These are phyloP conservation scores for Zalaria obscura DNA, from an alignment of 2,329 filamentous ascomycete species.

Conservation along the genomic window DNA sequence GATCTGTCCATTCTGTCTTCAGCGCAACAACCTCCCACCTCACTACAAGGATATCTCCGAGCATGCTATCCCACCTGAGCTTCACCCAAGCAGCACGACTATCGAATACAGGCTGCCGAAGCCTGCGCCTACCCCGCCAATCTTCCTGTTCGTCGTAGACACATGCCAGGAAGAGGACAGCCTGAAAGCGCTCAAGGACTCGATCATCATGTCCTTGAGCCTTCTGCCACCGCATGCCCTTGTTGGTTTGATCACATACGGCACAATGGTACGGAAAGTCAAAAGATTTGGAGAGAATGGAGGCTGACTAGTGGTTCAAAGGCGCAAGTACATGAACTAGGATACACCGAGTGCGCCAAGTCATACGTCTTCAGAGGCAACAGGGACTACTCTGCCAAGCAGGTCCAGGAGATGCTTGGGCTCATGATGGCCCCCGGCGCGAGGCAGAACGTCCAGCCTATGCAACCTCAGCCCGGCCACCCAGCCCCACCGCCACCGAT, in stretches of 20 bases:
- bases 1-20: conserved; percentile 82
- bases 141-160: conserved; percentile 79
- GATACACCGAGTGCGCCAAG: conserved; percentile 95
- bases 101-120: conserved; percentile 74
- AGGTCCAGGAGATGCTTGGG: conserved; percentile 98
- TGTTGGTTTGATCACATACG: conserved; percentile 73
- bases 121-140: conserved; percentile 72
- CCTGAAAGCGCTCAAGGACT: conserved; percentile 69
- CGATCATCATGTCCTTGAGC: conserved; percentile 72
- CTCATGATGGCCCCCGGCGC: conserved; percentile 52
- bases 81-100: conserved; percentile 72
- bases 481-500: conserved; percentile 46
- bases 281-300: background rate
- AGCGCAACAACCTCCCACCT: conserved; percentile 65
- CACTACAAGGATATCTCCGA: conserved; percentile 85
- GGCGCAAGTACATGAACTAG: conserved; percentile 91
- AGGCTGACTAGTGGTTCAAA: background rate
- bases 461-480: conserved; percentile 57
- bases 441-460: conserved; percentile 55
- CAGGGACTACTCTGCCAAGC: conserved; percentile 96
- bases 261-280: conserved; percentile 52
- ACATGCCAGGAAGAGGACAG: conserved; percentile 82
- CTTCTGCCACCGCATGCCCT: conserved; percentile 68
- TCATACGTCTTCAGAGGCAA: conserved; percentile 96
- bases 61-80: conserved; percentile 68